These are phyloP conservation scores for Nakazawaea populi DNA, from an alignment of 805 yeast genomes.

Conservation along the genomic window DNA sequence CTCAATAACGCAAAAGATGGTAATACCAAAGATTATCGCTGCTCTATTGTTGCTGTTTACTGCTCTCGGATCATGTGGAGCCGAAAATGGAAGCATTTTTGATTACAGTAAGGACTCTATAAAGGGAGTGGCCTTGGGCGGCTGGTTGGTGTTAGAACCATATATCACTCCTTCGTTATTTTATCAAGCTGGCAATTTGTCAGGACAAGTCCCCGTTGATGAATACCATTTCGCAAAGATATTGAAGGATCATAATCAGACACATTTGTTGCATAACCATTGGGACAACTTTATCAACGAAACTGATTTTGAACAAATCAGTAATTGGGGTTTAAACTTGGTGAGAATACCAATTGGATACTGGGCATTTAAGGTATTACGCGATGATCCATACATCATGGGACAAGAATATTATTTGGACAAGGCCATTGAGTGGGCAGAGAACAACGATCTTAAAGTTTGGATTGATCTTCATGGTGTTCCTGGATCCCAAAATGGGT, in stretches of 20 bases:
- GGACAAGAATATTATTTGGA: constrained; percentile 76
- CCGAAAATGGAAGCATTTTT: neutral
- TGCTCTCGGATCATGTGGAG: neutral
- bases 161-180: constrained; percentile 80
- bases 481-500: constrained; percentile 96
- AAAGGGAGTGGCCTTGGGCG: constrained; percentile 79
- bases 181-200: constrained; percentile 36
- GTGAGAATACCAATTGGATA: constrained; percentile 92
- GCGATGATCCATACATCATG: constrained; percentile 77
- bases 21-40: neutral
- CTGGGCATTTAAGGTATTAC: constrained; percentile 74
- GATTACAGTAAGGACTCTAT: neutral
- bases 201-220: constrained; percentile 61
- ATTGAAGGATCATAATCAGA: constrained; percentile 59
- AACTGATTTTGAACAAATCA: constrained; percentile 58
- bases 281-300: constrained; percentile 79
- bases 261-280: constrained; percentile 49
- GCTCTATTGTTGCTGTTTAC: neutral
- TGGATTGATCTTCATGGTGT: constrained; percentile 96
- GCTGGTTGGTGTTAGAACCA: constrained; percentile 88
- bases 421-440: constrained; percentile 72
- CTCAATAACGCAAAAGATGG: too few relatives aligned
- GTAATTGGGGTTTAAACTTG: constrained; percentile 62
- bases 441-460: constrained; percentile 54
- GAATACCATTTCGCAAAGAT: constrained; percentile 64